These are phyloP conservation scores for Rhizophagus sp. DNA, from an alignment of 192 early-diverging fungal genomes.

Conservation along the genomic window DNA sequence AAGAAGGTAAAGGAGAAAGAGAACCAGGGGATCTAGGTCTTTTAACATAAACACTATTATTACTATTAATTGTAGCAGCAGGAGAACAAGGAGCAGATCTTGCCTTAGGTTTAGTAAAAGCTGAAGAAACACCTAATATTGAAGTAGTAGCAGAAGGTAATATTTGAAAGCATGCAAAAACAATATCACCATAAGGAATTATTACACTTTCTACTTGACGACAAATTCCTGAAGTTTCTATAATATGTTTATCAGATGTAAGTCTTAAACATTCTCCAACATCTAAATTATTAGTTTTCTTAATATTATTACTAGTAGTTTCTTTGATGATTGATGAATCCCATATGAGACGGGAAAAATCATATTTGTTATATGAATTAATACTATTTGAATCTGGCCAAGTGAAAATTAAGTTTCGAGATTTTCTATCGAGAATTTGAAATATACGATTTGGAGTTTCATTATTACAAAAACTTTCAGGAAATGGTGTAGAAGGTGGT, in stretches of 20 bases:
- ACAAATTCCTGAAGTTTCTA: constrained; percentile 14
- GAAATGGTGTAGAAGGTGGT: constrained; percentile 15
- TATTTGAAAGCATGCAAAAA: constrained; percentile 49
- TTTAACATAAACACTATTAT: background rate
- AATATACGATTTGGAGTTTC: constrained; percentile 41
- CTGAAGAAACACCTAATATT: background rate
- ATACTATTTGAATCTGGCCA: constrained; percentile 40
- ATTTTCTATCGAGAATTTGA: constrained; percentile 41
- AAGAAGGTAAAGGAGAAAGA: background rate
- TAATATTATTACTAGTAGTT: background rate
- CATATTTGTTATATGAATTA: constrained; percentile 6
- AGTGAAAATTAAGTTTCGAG: constrained; percentile 38
- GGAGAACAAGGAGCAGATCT: constrained; percentile 30
- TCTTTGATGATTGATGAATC: background rate
- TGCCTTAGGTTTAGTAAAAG: background rate
- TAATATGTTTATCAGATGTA: background rate
- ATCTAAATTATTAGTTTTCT: background rate
- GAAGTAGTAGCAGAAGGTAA: background rate
- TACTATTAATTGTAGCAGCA: background rate
- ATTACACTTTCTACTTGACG: constrained; percentile 45
- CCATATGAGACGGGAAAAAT: constrained; percentile 22
- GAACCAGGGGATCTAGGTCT: constrained; percentile 22
- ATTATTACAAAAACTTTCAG: background rate
- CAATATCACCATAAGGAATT: constrained; percentile 45
- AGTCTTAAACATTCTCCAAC: background rate